Base-by-base conservation (phyloP, 106 monocot genomes). In the Dendrobium officinale region DNA sequence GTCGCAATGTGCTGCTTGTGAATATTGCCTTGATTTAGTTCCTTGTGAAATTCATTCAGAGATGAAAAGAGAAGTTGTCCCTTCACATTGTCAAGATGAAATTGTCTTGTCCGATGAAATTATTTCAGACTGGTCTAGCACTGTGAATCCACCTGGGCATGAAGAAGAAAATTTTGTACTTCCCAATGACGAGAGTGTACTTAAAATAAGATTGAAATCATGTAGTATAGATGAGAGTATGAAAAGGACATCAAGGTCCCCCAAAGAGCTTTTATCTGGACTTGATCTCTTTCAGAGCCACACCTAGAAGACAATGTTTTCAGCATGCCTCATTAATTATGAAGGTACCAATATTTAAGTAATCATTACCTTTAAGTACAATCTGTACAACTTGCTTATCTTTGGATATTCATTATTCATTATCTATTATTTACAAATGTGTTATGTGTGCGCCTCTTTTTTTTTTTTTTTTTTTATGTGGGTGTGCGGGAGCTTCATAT, bases 31-130 rank as follows among this genome's bases (percentile, higher is more conserved):
- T 13, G 24, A 8, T 29, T 44, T 77, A 54, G 66, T 27, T 77
- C 26, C 45, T 76, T 49, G 33, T 47, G 44, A 77, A 20, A 42
- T 55, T 61, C 47, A 31, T 76, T 72, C 77, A 77, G 17, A 79
- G 54, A 54, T 48, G 70, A 54, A 55, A 77, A 58, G 73, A 75
- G 70, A 68, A 41, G 44, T 19, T 47, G 59, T 45, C 47, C 42
- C 11, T 75, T 19, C 43, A 61, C 33, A 29, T n/a, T 29, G 16
- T 29, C 37, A 19, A 44, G 61, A 74, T 42, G 58, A 73, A 43
- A 6, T 44, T 37, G 44, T 31, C 18, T 43, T 79, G 55, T 51
- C 55, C 27, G 45, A 16, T 47, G 17, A 74, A 79, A 73, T 18
- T 75, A 42, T 19, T 20, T 75, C 33, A 55, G 49, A 24, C n/a